Percentiles rank a stretch among this genome's conserved stretches.
phyloP scores from a whole-genome alignment of 352 stramenopile species.

The Phytopythium mirpurense region DNA sequence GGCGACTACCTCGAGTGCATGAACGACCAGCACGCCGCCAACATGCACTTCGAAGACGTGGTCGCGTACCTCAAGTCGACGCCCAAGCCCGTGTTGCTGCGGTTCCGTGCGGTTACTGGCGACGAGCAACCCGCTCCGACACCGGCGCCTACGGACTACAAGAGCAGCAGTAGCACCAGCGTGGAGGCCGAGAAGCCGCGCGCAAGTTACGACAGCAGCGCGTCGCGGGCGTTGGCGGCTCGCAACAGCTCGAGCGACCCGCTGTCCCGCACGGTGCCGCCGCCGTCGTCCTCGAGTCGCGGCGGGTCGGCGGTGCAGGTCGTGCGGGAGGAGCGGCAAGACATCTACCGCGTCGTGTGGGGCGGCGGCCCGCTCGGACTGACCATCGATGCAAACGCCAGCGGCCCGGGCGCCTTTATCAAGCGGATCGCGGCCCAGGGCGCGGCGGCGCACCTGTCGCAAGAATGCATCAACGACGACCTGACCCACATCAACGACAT shows the following conservation, averaged over 20 bases:
- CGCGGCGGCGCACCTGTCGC: constrained; percentile 64
- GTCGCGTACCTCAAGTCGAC: constrained; percentile 78
- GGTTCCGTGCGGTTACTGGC: constrained; percentile 45
- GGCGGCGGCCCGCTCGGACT: constrained; percentile 65
- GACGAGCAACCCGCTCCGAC: constrained; percentile 22
- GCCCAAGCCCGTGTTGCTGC: constrained; percentile 70
- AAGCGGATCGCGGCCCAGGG: constrained; percentile 74
- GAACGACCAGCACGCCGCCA: constrained; percentile 59
- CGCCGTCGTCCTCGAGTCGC: constrained; percentile 12
- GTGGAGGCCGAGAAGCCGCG: constrained; percentile 13
- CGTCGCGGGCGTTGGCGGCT: constrained; percentile 14
- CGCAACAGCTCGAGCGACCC: constrained; percentile 6
- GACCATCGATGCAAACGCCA: constrained; percentile 73
- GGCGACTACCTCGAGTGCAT: constrained; percentile 81
- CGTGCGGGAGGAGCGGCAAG: constrained; percentile 23
- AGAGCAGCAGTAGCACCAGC: constrained; percentile 16
- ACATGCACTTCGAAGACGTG: constrained; percentile 81
- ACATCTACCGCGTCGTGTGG: constrained; percentile 82
- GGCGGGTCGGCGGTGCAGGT: constrained; percentile 26
- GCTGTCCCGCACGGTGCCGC: too few species aligned
- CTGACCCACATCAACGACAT: constrained; percentile 86
- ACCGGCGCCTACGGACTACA: constrained; percentile 16
- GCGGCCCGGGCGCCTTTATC: constrained; percentile 62
- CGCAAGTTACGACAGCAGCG: constrained; percentile 24
- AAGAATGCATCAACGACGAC: constrained; percentile 78